Percentiles rank a stretch among this genome's conserved stretches.
Conservation (phyloP, 2,329 filamentous ascomycete genomes). For the Aspergillus pseudotamarii region DNA sequence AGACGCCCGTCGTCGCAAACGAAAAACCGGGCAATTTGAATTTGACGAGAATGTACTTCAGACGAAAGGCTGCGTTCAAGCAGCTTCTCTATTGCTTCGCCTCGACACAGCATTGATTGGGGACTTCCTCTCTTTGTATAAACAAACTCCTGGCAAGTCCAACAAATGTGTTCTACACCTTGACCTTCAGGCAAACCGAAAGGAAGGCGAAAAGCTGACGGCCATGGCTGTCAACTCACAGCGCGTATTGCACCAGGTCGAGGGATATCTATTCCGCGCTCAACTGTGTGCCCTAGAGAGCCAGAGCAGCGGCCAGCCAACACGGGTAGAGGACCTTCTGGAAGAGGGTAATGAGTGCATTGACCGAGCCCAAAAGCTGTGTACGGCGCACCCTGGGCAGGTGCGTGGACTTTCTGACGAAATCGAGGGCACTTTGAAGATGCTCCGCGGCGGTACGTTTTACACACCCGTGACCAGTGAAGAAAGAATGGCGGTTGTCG, state of each 20-base stretch:
- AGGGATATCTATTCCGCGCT: constrained; percentile 55
- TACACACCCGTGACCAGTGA: constrained; percentile 53
- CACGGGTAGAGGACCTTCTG: constrained; percentile 11
- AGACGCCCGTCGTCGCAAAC: constrained; percentile 33
- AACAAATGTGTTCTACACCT: constrained; percentile 13
- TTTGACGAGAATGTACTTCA: constrained; percentile 39
- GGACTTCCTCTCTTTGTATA: constrained; percentile 42
- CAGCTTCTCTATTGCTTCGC: constrained; percentile 49
- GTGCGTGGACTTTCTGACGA: constrained; percentile 45
- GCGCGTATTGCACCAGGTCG: constrained; percentile 36
- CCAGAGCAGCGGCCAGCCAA: constrained; percentile 2
- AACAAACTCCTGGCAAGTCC: constrained; percentile 7
- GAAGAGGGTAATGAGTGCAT: constrained; percentile 8
- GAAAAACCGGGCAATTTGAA: constrained; percentile 26
- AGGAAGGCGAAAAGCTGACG: constrained; percentile 45
- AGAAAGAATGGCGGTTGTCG: constrained; percentile 55
- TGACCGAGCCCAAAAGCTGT: background rate
- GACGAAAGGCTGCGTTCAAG: constrained; percentile 44
- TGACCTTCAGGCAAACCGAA: constrained; percentile 29
- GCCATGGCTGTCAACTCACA: constrained; percentile 31
- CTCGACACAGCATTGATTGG: constrained; percentile 53
- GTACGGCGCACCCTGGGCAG: background rate
- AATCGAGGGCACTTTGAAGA: constrained; percentile 49
- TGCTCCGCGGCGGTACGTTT: constrained; percentile 52
- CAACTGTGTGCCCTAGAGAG: constrained; percentile 51